These are phyloP conservation scores for Malus hybrid DNA, from an alignment of 331 rosid genomes.

Conservation along the genomic window DNA sequence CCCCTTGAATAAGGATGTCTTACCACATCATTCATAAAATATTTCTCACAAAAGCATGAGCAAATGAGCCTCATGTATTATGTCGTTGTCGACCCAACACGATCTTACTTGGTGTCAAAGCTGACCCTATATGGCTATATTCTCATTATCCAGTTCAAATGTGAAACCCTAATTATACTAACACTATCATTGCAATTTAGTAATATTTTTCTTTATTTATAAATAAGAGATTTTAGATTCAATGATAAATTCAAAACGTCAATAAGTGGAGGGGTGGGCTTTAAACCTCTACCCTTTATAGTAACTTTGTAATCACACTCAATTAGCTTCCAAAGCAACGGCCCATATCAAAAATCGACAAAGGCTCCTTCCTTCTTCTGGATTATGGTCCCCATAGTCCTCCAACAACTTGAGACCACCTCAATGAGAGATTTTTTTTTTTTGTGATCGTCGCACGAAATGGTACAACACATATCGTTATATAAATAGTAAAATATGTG, in stretches of 20 bases:
- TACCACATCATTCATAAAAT: background rate
- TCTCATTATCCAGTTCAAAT: too few species aligned
- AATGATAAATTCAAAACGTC: background rate
- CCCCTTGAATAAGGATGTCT: too few species aligned
- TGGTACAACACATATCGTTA: rapidly evolving
- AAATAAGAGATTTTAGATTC: rapidly evolving
- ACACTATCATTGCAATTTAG: too few species aligned
- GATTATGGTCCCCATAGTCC: background rate
- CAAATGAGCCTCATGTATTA: background rate
- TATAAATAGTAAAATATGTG: too few species aligned
- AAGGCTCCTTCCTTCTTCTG: background rate
- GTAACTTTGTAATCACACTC: background rate
- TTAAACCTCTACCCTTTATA: background rate
- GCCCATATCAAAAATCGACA: background rate
- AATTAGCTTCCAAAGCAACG: background rate
- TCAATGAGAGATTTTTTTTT: too few species aligned
- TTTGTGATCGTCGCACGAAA: too few species aligned
- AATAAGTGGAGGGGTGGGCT: background rate
- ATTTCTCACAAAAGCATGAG: background rate
- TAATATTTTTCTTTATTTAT: too few species aligned
- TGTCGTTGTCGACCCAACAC: background rate
- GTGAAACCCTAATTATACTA: background rate
- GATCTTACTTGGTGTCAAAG: background rate
- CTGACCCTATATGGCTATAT: rapidly evolving
- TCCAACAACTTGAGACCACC: too few species aligned